These are phyloP conservation scores for Ganoderma sp. DNA, from an alignment of 1,284 basidiomycete genomes.

Conservation along the genomic window DNA sequence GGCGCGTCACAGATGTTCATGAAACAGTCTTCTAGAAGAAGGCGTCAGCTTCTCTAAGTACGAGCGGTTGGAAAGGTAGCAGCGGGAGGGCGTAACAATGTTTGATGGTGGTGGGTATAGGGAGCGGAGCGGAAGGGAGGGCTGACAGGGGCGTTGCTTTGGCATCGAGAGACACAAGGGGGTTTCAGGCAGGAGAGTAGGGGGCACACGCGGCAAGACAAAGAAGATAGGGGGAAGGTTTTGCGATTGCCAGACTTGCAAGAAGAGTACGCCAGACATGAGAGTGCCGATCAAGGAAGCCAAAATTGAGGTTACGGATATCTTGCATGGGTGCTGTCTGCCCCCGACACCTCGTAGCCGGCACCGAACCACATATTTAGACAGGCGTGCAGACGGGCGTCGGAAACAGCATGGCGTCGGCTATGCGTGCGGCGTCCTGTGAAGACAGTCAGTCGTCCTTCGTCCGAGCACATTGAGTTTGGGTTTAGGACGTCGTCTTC, in stretches of 20 bases:
- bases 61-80: neutral
- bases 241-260: neutral
- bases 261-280: neutral
- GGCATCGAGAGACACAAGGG: neutral
- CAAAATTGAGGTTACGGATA: neutral
- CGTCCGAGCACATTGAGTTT: neutral
- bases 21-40: slow-evolving; percentile 1
- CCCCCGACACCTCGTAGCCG: neutral
- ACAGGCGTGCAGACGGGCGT: neutral
- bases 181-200: neutral
- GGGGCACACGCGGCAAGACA: neutral
- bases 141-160: neutral
- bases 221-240: neutral
- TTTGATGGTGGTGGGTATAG: neutral
- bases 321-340: neutral
- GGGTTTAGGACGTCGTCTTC: neutral
- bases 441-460: neutral
- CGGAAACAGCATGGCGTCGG: neutral
- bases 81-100: neutral
- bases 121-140: neutral
- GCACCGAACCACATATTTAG: neutral
- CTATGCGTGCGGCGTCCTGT: neutral
- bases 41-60: neutral
- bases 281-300: neutral
- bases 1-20: slow-evolving; percentile 5